Evolutionary conservation across 805 yeast species (phyloP), one percentile per base, ranked within the genome.

Genomic region (Kregervanrija pseudodelftensis): DNA sequence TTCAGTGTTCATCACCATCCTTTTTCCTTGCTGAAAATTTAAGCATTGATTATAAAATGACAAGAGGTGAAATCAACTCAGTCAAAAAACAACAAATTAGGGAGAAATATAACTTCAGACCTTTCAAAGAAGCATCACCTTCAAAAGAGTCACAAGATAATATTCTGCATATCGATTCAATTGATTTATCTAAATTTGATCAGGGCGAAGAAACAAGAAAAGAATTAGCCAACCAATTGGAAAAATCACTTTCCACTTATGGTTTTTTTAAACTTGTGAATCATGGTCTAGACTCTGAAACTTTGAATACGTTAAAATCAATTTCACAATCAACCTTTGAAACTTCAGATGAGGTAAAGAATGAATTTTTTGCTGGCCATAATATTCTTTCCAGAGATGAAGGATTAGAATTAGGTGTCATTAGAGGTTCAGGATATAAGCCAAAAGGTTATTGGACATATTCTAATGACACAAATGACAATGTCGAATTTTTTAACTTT

Each of bases 371-470:
- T 12, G 73, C 76, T 3, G 76, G 77, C 2, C n/a, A 40, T 15
- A 36, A 38, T 11, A 34, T 39, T 8, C 39, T 54, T 28, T 28
- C 70, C 63, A 16, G 56, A 51, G 56, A 63, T 54, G 36, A 41
- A 2, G 49, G 52, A 7, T 43, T 52, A 28, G 57, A 61, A 2
- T 49, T 65, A 11, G 77, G 79, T 0, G 73, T 72, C 8, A 74
- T 73, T 48, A 57, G 76, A 15, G 77, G 75, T 7, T 58, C 59
- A 33, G 78, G 77, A 0, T 73, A 59, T 57, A 73, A 73, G 49
- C 77, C 77, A 3, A 61, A 60, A 36, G 73, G 73, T 16, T 72
- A 72, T 49, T 73, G 78, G 79, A 59, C 65, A 3, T 68, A 71
- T 59, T 64, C 68, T 14, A 65, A 70, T 47, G 69, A 69, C 1